These are phyloP conservation scores for Ceratocystis eucalypticola DNA, from an alignment of 2,329 filamentous ascomycete species.

Conservation along the genomic window DNA sequence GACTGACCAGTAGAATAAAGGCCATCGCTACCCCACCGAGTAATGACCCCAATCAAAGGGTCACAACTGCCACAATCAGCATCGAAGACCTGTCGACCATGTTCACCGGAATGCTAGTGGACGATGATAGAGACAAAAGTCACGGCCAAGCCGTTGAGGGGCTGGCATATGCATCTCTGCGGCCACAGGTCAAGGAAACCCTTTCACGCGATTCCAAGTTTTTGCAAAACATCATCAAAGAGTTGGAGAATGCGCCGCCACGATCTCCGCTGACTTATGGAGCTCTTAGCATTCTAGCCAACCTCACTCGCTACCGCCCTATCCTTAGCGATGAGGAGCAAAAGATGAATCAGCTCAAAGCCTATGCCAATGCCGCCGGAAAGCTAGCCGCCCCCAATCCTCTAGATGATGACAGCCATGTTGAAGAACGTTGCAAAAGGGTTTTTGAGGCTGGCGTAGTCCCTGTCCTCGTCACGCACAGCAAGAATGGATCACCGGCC, in stretches of 20 bases:
- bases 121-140: constrained; percentile 27
- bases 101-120: constrained; percentile 53
- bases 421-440: constrained; percentile 58
- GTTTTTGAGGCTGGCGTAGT: constrained; percentile 69
- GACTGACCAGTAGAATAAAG: constrained; percentile 35
- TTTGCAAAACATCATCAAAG: constrained; percentile 54
- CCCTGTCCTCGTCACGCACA: constrained; percentile 61
- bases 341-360: constrained; percentile 80
- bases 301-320: constrained; percentile 71
- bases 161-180: constrained; percentile 79
- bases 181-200: constrained; percentile 71
- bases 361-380: constrained; percentile 78
- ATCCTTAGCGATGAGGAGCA: constrained; percentile 77
- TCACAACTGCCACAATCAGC: constrained; percentile 43
- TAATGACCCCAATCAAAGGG: constrained; percentile 31
- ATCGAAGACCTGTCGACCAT: constrained; percentile 52
- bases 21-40: constrained; percentile 35
- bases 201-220: constrained; percentile 56
- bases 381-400: constrained; percentile 47
- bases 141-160: constrained; percentile 64
- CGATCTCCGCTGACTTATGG: constrained; percentile 69
- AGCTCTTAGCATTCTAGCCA: constrained; percentile 69
- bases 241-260: constrained; percentile 43
- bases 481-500: constrained; percentile 56
- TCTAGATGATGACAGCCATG: constrained; percentile 63